Conservation (phyloP, 2,329 filamentous ascomycete genomes). For the Trichophyton rubrum region DNA sequence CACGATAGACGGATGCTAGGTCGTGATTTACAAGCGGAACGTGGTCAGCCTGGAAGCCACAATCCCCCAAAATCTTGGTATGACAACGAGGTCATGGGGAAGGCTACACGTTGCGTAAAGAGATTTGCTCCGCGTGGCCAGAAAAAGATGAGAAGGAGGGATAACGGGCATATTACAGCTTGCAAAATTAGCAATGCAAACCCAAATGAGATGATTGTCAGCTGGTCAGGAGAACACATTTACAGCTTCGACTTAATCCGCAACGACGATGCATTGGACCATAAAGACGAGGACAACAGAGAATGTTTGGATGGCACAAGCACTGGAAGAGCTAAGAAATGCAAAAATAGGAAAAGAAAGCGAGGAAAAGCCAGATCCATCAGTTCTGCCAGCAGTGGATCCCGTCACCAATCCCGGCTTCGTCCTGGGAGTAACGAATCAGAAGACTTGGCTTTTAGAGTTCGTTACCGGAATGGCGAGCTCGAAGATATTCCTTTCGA, state of each 20-base stretch:
- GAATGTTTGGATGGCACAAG: conserved; percentile 17
- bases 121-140: conserved; percentile 54
- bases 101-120: conserved; percentile 53
- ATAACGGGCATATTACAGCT: conserved; percentile 54
- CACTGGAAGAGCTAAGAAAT: conserved; percentile 23
- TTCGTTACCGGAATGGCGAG: conserved; percentile 49
- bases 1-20: conserved; percentile 58
- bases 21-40: conserved; percentile 44
- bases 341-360: conserved; percentile 44
- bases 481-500: conserved; percentile 45
- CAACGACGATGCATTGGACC: conserved; percentile 43
- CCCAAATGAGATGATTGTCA: conserved; percentile 55
- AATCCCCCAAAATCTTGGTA: conserved; percentile 32
- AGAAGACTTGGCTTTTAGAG: conserved; percentile 40
- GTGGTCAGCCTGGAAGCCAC: conserved; percentile 33
- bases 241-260: conserved; percentile 54
- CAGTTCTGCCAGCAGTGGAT: conserved; percentile 32
- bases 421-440: conserved; percentile 32
- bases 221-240: conserved; percentile 56
- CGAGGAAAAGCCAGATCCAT: conserved; percentile 37
- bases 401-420: conserved; percentile 37
- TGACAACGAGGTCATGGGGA: conserved; percentile 44
- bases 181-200: conserved; percentile 59
- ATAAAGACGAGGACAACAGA: conserved; percentile 19
- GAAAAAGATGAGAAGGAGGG: conserved; percentile 31